Evolutionary conservation across 2,329 filamentous ascomycete genomes (phyloP), one percentile per base, ranked within the genome.

Genomic region (Ophiostoma ips): DNA sequence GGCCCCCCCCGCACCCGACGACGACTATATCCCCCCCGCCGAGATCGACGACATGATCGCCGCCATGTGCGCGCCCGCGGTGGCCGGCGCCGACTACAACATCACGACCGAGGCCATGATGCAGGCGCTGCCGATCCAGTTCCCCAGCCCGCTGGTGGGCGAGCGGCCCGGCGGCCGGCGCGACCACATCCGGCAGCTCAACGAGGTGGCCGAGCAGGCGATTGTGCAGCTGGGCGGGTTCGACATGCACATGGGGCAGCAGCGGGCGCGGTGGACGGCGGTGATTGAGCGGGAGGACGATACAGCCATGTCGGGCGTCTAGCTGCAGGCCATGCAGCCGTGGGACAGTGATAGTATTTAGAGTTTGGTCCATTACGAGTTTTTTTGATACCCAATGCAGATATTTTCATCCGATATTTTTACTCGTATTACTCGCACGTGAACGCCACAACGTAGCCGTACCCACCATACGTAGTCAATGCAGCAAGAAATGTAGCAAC

Each of bases 401-500:
- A 24, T 40, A 13, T 40, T 7, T 18, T 12, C 36, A 16, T 34
- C 15, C 36, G 15, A 16, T 16, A 19, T 21, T 7, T 24, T 18
- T 19, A n/a, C n/a, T n/a, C n/a, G n/a, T n/a, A n/a, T n/a, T n/a
- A n/a, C n/a, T n/a, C n/a, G n/a, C n/a, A n/a, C n/a, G n/a, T n/a
- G n/a, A n/a, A n/a, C n/a, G n/a, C n/a, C n/a, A n/a, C n/a, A n/a
- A n/a, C n/a, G n/a, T n/a, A n/a, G n/a, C n/a, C n/a, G 8, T 31
- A 33, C 21, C 8, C 19, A 13, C 31, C 44, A 46, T 15, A 19
- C 15, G 10, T 12, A 36, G 36, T 11, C 1, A 28, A 18, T 2
- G 13, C 13, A 44, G 7, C 15, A 28, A 28, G 35, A 30, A 34
- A 78, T 83, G 79, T 83, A 70, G 80, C 79, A 72, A 78, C 78